Percentiles rank a stretch among this genome's conserved stretches.
These are phyloP conservation scores for Naematelia encephala DNA, from an alignment of 768 basidiomycete species.

Conservation along the genomic window DNA sequence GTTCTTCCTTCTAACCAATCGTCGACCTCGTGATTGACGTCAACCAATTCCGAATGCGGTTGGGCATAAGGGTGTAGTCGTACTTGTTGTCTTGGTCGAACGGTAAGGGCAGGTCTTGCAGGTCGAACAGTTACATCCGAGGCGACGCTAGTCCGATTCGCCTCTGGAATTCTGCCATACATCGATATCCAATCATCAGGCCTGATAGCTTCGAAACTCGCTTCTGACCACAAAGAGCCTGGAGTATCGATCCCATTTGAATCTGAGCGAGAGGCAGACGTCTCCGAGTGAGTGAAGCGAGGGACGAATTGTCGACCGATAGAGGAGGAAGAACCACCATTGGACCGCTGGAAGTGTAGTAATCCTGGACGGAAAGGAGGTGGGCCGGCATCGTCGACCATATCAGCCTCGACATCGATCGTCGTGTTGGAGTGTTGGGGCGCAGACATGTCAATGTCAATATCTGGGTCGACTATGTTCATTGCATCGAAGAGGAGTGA, in stretches of 20 bases:
- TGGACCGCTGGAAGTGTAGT: slow-evolving; percentile 26
- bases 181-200: slow-evolving; percentile 23
- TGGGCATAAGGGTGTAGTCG: background rate
- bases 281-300: background rate
- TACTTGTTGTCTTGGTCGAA: slow-evolving; percentile 5
- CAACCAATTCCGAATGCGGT: background rate
- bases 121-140: too few species aligned
- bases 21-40: slow-evolving; percentile 17
- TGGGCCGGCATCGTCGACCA: slow-evolving; percentile 1
- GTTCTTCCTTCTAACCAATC: slow-evolving; percentile 24
- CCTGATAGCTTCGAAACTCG: slow-evolving; percentile 28
- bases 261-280: slow-evolving; percentile 7
- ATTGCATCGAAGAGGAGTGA: background rate
- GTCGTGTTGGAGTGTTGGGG: background rate
- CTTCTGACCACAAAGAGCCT: slow-evolving; percentile 20
- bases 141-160: too few species aligned
- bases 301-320: background rate
- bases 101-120: slow-evolving; percentile 6
- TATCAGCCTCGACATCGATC: background rate
- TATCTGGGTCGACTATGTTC: background rate
- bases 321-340: slow-evolving; percentile 9
- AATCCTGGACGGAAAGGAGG: slow-evolving; percentile 27
- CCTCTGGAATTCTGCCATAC: slow-evolving; percentile 19
- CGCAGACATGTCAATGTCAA: slow-evolving; percentile 7
- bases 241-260: slow-evolving; percentile 13